Evolutionary conservation across 163 green algal genomes (phyloP).

Genomic region (Chlorella variabilis): DNA sequence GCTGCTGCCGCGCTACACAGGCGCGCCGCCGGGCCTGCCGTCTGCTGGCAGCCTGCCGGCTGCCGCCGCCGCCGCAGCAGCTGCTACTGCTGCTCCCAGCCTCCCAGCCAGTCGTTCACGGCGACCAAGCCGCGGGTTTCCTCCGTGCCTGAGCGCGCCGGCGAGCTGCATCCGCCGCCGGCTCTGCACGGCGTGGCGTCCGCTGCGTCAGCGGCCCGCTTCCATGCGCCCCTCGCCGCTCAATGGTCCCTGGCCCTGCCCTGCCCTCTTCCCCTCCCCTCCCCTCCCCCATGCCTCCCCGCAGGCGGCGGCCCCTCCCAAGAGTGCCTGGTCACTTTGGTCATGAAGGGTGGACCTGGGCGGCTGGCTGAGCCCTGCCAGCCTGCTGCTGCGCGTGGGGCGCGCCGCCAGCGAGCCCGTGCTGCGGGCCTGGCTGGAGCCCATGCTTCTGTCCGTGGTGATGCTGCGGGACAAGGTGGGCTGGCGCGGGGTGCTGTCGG

Average conservation of each 20-base stretch:
- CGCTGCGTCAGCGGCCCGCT: too few relatives aligned
- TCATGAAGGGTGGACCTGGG: slow-evolving; percentile 63
- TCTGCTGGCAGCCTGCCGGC: too few relatives aligned
- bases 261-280: background rate
- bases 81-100: too few relatives aligned
- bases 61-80: too few relatives aligned
- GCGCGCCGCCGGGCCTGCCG: background rate
- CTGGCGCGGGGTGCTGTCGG: background rate
- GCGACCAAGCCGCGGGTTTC: too few relatives aligned
- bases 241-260: too few relatives aligned
- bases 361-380: slow-evolving; percentile 42
- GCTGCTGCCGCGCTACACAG: slow-evolving; percentile 54
- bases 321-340: slow-evolving; percentile 62
- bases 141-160: too few relatives aligned
- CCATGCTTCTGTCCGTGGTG: slow-evolving; percentile 55
- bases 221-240: background rate
- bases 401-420: slow-evolving; percentile 8
- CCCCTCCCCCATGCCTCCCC: background rate
- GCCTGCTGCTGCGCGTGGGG: slow-evolving; percentile 20
- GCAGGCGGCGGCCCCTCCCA: slow-evolving; percentile 25
- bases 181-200: too few relatives aligned
- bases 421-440: slow-evolving; percentile 50
- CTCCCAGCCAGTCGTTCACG: too few relatives aligned
- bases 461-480: slow-evolving; percentile 52
- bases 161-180: too few relatives aligned